phyloP scores from a whole-genome alignment of 495 filamentous ascomycete genomes.

The Hypoxylon rickii region DNA sequence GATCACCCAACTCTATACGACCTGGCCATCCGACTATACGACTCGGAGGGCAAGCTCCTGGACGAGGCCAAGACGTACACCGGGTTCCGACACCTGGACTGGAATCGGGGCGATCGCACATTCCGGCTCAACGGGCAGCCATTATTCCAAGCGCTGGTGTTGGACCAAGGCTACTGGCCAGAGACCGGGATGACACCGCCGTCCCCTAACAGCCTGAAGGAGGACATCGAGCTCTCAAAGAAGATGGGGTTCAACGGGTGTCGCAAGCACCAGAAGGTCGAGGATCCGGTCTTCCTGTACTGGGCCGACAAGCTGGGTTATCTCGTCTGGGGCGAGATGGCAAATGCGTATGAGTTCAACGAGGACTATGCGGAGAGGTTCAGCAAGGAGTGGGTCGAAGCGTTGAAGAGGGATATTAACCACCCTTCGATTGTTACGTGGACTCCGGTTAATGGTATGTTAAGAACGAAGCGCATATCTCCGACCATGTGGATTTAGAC shows the following conservation, averaged over 20 bases:
- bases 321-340: constrained; percentile 45
- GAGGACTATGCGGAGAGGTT: constrained; percentile 57
- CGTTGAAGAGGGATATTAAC: constrained; percentile 62
- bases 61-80: constrained; percentile 61
- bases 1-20: constrained; percentile 62
- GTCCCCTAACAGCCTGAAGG: constrained; percentile 55
- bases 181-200: constrained; percentile 62
- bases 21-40: constrained; percentile 48
- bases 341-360: constrained; percentile 53
- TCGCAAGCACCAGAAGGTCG: constrained; percentile 59
- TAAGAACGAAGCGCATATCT: too few species aligned
- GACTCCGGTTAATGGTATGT: constrained; percentile 60
- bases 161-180: constrained; percentile 68
- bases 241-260: constrained; percentile 63
- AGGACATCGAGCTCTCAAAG: constrained; percentile 60
- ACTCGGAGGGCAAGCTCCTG: constrained; percentile 42
- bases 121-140: constrained; percentile 62
- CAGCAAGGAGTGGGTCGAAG: constrained; percentile 60
- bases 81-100: constrained; percentile 62
- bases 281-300: constrained; percentile 43
- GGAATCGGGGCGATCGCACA: constrained; percentile 54
- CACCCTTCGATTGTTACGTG: constrained; percentile 64
- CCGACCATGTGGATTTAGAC: too few species aligned
- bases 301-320: constrained; percentile 43
- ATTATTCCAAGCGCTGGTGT: constrained; percentile 59